phyloP scores from a whole-genome alignment of 2,329 filamentous ascomycete species.

The Plectosphaerella cucumerina region DNA sequence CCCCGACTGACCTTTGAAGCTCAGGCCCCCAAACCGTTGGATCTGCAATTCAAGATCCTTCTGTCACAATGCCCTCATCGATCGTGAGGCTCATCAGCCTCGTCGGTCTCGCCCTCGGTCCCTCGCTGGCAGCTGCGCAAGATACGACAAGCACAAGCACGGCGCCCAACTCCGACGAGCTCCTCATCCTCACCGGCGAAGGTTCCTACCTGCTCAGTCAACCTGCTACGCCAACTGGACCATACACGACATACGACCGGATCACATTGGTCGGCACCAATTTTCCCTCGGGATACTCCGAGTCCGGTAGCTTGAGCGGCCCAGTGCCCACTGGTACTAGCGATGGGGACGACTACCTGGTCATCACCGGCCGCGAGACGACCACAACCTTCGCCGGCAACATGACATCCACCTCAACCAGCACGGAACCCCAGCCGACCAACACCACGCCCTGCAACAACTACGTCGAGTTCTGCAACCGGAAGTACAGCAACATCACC shows the following conservation, averaged over 20 bases:
- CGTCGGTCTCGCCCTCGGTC: background rate
- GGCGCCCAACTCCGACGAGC: background rate
- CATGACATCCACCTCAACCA: conserved; percentile 36
- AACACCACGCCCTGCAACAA: conserved; percentile 81
- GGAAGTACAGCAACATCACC: conserved; percentile 79
- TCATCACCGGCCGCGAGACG: conserved; percentile 42
- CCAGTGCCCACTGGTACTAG: conserved; percentile 16
- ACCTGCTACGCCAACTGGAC: conserved; percentile 34
- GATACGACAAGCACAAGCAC: background rate
- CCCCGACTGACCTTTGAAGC: no score
- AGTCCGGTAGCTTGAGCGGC: no score
- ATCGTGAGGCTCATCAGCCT: background rate
- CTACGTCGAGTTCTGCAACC: conserved; percentile 69
- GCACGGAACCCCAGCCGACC: conserved; percentile 41
- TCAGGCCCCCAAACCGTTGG: no score
- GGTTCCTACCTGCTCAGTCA: conserved; percentile 19
- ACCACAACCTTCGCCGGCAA: conserved; percentile 37
- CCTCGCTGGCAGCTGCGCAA: background rate
- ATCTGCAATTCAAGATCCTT: no score
- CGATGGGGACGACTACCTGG: conserved; percentile 26
- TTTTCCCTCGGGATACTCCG: background rate
- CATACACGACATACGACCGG: conserved; percentile 41
- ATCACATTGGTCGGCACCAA: conserved; percentile 32
- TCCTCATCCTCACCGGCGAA: background rate
- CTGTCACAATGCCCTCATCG: no score